These are phyloP conservation scores for Hapsidospora chrysogenum DNA, from an alignment of 495 filamentous ascomycete species.

Conservation along the genomic window DNA sequence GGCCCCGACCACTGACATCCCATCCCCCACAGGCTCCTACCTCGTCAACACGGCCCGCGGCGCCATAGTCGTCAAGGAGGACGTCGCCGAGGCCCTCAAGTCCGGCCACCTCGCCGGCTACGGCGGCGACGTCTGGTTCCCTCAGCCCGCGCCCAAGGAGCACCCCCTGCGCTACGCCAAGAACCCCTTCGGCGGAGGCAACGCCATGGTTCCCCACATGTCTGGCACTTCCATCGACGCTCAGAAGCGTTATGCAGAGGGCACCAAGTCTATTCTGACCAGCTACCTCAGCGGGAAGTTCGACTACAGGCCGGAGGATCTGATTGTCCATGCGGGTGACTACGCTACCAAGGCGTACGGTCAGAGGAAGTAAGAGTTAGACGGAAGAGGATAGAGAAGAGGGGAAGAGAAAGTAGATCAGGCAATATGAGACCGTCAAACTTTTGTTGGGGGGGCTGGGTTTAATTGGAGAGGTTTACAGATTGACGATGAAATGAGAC, in stretches of 20 bases:
- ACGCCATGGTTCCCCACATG: slow-evolving; percentile 98
- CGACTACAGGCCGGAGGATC: slow-evolving; percentile 79
- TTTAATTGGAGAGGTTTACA: too few relatives aligned
- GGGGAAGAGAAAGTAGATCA: too few relatives aligned
- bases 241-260: slow-evolving; percentile 84
- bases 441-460: neutral
- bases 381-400: neutral
- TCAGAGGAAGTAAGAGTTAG: slow-evolving; percentile 40
- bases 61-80: slow-evolving; percentile 98
- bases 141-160: slow-evolving; percentile 85
- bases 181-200: slow-evolving; percentile 91
- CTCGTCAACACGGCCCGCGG: slow-evolving; percentile 97
- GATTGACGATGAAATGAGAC: too few relatives aligned
- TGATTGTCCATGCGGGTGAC: slow-evolving; percentile 84
- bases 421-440: too few relatives aligned
- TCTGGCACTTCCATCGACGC: slow-evolving; percentile 93
- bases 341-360: slow-evolving; percentile 96
- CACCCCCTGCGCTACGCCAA: slow-evolving; percentile 85
- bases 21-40: slow-evolving; percentile 55
- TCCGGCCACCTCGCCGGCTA: slow-evolving; percentile 90
- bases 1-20: slow-evolving; percentile 5
- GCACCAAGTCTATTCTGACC: slow-evolving; percentile 77
- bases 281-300: slow-evolving; percentile 73
- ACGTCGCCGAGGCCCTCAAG: slow-evolving; percentile 88
- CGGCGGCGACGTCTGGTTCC: slow-evolving; percentile 76